Evolutionary conservation across 2,329 filamentous ascomycete species (phyloP).

Genomic region (Sclerotinia spermophila): DNA sequence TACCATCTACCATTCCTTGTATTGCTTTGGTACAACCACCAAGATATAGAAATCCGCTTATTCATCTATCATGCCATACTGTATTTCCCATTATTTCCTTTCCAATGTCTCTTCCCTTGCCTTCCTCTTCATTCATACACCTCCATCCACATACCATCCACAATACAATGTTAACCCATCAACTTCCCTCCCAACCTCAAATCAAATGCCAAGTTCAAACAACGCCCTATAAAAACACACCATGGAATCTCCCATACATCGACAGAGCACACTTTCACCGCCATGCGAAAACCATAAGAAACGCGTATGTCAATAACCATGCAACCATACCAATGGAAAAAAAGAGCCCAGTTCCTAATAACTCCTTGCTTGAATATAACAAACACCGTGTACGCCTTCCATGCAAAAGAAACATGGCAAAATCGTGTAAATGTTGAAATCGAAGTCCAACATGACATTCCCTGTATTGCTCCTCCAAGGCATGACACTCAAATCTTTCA

Average conservation of each 20-base stretch:
- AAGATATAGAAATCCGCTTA: background rate
- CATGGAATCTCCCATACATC: slow-evolving; percentile 8
- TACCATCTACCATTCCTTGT: background rate
- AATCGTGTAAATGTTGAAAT: background rate
- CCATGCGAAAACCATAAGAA: background rate
- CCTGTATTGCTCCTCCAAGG: background rate
- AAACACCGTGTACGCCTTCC: background rate
- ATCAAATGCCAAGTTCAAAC: background rate
- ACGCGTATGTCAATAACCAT: background rate
- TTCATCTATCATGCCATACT: background rate
- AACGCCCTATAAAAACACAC: background rate
- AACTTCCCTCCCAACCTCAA: background rate
- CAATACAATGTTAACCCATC: background rate
- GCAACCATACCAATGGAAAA: background rate
- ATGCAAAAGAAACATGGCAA: background rate
- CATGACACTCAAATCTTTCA: background rate
- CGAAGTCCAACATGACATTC: background rate
- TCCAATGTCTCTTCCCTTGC: background rate
- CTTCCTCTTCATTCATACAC: background rate
- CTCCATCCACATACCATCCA: background rate
- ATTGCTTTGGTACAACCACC: background rate
- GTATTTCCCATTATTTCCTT: slow-evolving; percentile 4
- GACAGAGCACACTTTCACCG: background rate
- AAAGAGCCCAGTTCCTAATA: background rate
- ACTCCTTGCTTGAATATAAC: slow-evolving; percentile 12